Evolutionary conservation across 2,329 filamentous ascomycete genomes (phyloP).

Genomic region (Chaetothyriales sp.): DNA sequence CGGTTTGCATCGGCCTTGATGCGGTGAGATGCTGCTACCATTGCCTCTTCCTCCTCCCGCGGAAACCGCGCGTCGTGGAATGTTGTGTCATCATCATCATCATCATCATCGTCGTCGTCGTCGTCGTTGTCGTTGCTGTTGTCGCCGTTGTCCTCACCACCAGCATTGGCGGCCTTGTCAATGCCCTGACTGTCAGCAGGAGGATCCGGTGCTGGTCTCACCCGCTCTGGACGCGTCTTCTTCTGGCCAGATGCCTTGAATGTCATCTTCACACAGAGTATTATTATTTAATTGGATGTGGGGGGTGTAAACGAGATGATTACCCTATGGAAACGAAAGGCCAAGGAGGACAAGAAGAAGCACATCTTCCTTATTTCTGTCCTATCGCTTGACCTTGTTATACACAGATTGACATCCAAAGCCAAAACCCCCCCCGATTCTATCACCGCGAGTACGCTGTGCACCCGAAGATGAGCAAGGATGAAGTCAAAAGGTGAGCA

Average conservation of each 20-base stretch:
- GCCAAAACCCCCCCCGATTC: background rate
- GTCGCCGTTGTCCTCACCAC: background rate
- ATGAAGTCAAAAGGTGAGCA: background rate
- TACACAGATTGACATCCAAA: background rate
- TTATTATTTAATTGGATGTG: too few species aligned
- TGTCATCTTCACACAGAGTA: conserved; percentile 13
- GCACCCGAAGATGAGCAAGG: background rate
- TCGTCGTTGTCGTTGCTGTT: background rate
- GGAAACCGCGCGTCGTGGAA: conserved; percentile 25
- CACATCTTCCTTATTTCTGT: too few species aligned
- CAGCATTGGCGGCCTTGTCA: too few species aligned
- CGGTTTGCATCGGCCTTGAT: conserved; percentile 64
- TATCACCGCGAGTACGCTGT: background rate
- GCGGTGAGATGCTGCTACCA: conserved; percentile 55
- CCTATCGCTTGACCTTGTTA: too few species aligned
- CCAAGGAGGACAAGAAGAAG: too few species aligned
- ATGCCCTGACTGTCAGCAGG: background rate
- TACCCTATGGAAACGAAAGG: too few species aligned
- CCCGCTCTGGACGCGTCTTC: conserved; percentile 13
- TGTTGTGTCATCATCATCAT: too few species aligned
- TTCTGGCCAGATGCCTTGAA: conserved; percentile 15
- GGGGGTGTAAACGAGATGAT: too few species aligned
- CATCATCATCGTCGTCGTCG: background rate
- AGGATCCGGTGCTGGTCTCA: conserved; percentile 6
- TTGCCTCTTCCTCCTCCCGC: conserved; percentile 38